Base-by-base conservation (phyloP, 2,329 filamentous ascomycete genomes). In the Aspergillus pseudoviridinutans region DNA sequence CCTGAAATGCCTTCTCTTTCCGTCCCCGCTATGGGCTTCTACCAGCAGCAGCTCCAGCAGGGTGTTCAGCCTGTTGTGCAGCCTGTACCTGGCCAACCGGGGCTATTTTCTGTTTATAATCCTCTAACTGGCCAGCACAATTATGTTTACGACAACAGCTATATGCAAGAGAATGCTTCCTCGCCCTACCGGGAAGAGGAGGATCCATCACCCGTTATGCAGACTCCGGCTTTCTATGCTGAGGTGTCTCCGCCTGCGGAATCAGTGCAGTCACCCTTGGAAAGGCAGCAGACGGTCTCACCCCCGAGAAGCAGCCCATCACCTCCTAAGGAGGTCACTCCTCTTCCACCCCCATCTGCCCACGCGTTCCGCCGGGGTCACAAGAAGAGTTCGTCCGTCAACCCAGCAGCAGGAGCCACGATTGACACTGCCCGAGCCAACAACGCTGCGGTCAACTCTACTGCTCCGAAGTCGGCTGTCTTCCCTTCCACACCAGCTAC, bases 341-440 rank as follows among this genome's bases (percentile, higher is more conserved):
- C 92, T 44, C 84, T 96, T 54, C 92, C 92, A 53, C 91, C 91
- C 28, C 91, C 91, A 58, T 95, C 92, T 55, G 90, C 90, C 64
- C 94, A 92, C 68, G 91, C 92, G 49, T 96, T 96, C 82, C 92
- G 92, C 61, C 91, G 92, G 58, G 90, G 91, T 56, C 93, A 97
- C 78, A 94, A 95, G 82, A 97, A 97, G 84, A 85, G 86, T 10
- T 85, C 87, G 24, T 96, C 93, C 4, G 82, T 92, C 55, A 81
- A 82, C 53, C 79, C 85, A 59, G 79, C 79, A 54, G 71, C 75
- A 57, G 77, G 74, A 58, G 64, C 71, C 12, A 72, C 64, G 25
- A 72, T 75, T 28, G 84, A 87, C 41, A 79, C 66, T 3, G 55
- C 58, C 38, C 70, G 78, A 53, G 82, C 82, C 52, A 83, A 83